Base-by-base conservation (phyloP, 2,329 filamentous ascomycete species). In the Blastomyces gilchristii region DNA sequence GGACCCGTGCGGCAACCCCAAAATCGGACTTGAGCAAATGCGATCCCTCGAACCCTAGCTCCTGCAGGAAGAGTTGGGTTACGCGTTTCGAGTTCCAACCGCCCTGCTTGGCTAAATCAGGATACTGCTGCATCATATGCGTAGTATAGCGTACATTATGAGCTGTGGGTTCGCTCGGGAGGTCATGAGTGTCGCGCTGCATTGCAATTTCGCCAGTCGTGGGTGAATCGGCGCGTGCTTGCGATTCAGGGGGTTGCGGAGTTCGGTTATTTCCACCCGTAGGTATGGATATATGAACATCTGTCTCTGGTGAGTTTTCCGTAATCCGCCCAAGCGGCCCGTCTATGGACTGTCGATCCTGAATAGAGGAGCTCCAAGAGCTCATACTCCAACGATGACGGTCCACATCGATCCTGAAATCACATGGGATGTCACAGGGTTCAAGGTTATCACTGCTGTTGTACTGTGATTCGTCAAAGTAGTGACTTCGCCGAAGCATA, bases 31-130 rank as follows among this genome's bases (percentile, higher is more conserved):
- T 59, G 43, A 65, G 62, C 25, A 66, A 45, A 63, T 69, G 63
- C 65, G 67, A 61, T 28, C 65, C 68, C 18, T 71, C 69, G 14
- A 69, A 68, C 53, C 70, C 69, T 64, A 81, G 69, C 64, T 82
- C 76, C 63, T 82, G 78, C 5, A 85, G 71, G 69, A 82, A 84
- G n/a, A 82, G 76, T 64, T 82, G 80, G 2, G 80, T 82, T 2
- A 81, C 80, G 63, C 81, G 80, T 63, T 80, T 81, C 1, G 81
- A 80, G 60, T 82, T 80, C 79, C 81, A 84, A 43, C 79, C 77
- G 8, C 79, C 79, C 64, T 81, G 76, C 65, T 79, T 79, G n/a
- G 80, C 81, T 61, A 85, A 71, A 60, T 79, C 78, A 16, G 82
- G 81, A 12, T 81, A 81, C n/a, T 78, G 65, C 22, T 67, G 64